Evolutionary conservation across 371 early-diverging fungal genomes (phyloP), one percentile per base, ranked within the genome.

Genomic region (Lichtheimia ramosa): DNA sequence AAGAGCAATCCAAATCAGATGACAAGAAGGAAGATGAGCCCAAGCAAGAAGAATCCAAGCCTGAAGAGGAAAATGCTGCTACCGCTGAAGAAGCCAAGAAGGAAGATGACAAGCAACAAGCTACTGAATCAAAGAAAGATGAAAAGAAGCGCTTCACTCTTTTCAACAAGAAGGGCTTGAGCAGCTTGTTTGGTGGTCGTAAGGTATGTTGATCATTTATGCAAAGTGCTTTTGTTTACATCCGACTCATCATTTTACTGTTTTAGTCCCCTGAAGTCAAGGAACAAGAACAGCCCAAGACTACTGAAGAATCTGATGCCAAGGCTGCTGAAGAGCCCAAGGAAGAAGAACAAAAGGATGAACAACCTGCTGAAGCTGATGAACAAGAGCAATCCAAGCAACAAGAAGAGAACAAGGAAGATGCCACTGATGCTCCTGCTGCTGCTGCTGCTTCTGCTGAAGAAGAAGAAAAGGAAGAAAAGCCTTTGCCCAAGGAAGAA

Each of bases 151-250:
- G 53, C 6, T 53, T 53, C 10, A 53, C 53, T 39, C 40, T 53
- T n/a, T 53, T 53, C 39, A 48, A 57, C 34, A 61, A 61, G 43
- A 61, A 61, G 49, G 55, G 62, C 14, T 50, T 61, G 14, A 50
- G 41, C 46, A 54, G 61, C 25, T 50, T 61, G 25, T 57, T 57
- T 34, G 57, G 49, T 48, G 48, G 46, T 27, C 20, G 48, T 39
- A 57, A 57, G 57, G 48, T 57, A 48, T 4, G 34, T 34, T 34
- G 34, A 34, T 34, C 34, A 8, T 8, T 34, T 34, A 34, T 34
- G 34, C 34, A 34, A 39, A 8, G 6, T 5, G 56, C n/a, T 40
- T 24, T 18, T 41, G 14, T 12, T 18, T 12, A 55, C 34, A 20
- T 12, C 42, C 18, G 23, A 24, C 61, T 15, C 54, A 52, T 34